Evolutionary conservation across 225 moss, liverwort and hornwort species (phyloP).

Genomic region (Straminergon stramineum): DNA sequence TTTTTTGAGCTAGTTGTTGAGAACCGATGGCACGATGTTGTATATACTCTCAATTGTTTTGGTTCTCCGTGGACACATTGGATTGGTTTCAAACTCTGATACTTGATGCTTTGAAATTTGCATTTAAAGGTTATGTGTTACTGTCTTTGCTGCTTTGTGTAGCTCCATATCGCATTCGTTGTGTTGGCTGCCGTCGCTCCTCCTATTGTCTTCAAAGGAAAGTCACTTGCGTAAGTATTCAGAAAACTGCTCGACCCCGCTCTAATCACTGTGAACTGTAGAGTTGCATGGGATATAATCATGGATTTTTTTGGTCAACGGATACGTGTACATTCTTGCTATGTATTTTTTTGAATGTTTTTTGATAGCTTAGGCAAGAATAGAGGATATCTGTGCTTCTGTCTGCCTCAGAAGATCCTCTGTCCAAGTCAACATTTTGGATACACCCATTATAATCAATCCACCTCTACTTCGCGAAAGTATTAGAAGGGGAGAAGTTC

Average conservation of each 20-base stretch:
- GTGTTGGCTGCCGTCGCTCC: slow-evolving; percentile 72
- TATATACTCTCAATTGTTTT: neutral
- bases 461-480: neutral
- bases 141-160: slow-evolving; percentile 3
- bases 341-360: neutral
- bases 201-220: slow-evolving; percentile 94
- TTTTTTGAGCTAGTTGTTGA: neutral
- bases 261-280: neutral
- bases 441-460: neutral
- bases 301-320: neutral
- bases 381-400: neutral
- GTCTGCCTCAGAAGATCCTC: neutral
- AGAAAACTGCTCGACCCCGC: neutral
- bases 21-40: neutral
- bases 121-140: neutral
- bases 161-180: slow-evolving; percentile 80
- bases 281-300: neutral
- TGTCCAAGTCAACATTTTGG: neutral
- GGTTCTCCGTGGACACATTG: neutral
- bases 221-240: slow-evolving; percentile 86
- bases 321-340: neutral
- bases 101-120: neutral
- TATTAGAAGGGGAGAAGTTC: neutral
- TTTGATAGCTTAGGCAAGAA: neutral
- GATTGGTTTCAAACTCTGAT: neutral